These are phyloP conservation scores for Moricandia arvensis DNA, from an alignment of 345 rosid species.

Conservation along the genomic window DNA sequence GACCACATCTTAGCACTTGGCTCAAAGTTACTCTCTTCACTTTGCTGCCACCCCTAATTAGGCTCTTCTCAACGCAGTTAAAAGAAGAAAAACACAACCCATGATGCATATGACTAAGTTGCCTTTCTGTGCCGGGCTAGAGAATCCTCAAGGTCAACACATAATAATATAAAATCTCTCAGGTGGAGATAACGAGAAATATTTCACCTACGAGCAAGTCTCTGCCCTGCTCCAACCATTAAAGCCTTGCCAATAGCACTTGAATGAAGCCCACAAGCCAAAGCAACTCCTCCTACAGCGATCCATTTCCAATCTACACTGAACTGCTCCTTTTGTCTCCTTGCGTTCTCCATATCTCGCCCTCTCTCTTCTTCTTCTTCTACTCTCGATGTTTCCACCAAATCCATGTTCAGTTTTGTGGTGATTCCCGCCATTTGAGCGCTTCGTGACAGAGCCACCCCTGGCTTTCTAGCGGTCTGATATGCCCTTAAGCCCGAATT, in stretches of 20 bases:
- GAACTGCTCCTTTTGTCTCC: slow-evolving; percentile 26
- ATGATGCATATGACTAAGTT: too few species aligned
- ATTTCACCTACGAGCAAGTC: slow-evolving; percentile 65
- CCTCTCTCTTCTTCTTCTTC: slow-evolving; percentile 49
- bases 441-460: slow-evolving; percentile 55
- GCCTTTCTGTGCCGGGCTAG: too few species aligned
- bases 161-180: too few species aligned
- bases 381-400: slow-evolving; percentile 33
- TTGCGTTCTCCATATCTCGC: neutral
- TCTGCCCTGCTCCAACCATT: slow-evolving; percentile 73
- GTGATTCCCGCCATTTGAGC: slow-evolving; percentile 71
- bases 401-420: slow-evolving; percentile 57
- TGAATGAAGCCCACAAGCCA: slow-evolving; percentile 69
- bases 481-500: slow-evolving; percentile 82
- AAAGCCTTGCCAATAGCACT: slow-evolving; percentile 72
- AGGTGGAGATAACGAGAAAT: neutral
- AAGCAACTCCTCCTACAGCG: slow-evolving; percentile 75
- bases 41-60: neutral
- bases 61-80: slow-evolving; percentile 9
- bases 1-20: neutral
- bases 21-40: slow-evolving; percentile 7
- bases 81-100: slow-evolving; percentile 8
- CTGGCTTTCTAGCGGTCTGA: slow-evolving; percentile 66
- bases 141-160: neutral
- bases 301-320: slow-evolving; percentile 81